These are phyloP conservation scores for Dactylella cylindrospora DNA, from an alignment of 2,329 filamentous ascomycete species.

Conservation along the genomic window DNA sequence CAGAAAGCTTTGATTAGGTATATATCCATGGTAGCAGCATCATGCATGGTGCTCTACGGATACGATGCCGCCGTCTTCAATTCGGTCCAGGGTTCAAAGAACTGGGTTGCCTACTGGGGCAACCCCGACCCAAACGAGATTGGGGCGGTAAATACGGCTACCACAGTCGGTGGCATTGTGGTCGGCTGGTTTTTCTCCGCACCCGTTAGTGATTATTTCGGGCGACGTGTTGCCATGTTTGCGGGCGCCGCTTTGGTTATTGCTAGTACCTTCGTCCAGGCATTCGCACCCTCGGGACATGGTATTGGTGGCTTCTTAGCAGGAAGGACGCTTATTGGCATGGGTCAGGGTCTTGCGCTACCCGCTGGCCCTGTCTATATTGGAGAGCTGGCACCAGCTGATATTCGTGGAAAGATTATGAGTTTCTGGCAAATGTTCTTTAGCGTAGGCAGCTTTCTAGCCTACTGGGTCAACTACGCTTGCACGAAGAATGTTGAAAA, in stretches of 20 bases:
- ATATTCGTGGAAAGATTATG: constrained; percentile 69
- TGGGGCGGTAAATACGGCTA: constrained; percentile 66
- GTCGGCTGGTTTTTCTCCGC: constrained; percentile 70
- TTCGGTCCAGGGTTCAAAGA: constrained; percentile 66
- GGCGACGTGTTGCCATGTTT: constrained; percentile 56
- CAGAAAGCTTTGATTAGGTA: constrained; percentile 56
- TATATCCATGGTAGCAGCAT: constrained; percentile 68
- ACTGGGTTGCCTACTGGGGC: constrained; percentile 61
- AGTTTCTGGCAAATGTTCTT: constrained; percentile 71
- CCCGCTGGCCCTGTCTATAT: constrained; percentile 71
- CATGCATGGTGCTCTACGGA: constrained; percentile 74
- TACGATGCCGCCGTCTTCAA: constrained; percentile 76
- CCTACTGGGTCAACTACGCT: constrained; percentile 67
- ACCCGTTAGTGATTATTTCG: constrained; percentile 56
- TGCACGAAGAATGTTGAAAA: constrained; percentile 59
- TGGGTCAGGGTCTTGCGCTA: constrained; percentile 69
- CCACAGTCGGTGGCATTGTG: constrained; percentile 70
- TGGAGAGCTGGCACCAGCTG: constrained; percentile 65
- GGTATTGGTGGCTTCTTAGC: constrained; percentile 66
- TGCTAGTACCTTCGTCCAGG: constrained; percentile 68
- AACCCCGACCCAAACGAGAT: constrained; percentile 53
- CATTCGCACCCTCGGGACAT: constrained; percentile 63
- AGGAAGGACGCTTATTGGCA: constrained; percentile 68
- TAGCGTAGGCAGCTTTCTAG: constrained; percentile 66
- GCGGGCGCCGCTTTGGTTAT: constrained; percentile 66